A percentile compares a stretch with the other conserved stretches of the same genome.
These are phyloP conservation scores for Erigeron canadensis DNA, from an alignment of 129 eudicot species.

Conservation along the genomic window DNA sequence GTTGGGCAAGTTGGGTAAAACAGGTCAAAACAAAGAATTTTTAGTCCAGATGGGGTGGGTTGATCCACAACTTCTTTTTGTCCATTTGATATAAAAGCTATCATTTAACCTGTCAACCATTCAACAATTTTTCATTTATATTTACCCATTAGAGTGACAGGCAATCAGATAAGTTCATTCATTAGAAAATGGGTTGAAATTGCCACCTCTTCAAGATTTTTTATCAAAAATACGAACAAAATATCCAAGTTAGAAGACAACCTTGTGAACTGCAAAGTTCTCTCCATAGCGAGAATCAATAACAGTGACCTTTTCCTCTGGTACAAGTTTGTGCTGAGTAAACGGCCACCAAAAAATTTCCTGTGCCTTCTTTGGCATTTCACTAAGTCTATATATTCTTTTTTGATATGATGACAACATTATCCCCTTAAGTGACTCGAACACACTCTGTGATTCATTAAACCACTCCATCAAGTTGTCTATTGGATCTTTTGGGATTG, in stretches of 20 bases:
- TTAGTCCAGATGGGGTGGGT: not conserved
- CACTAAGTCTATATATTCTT: constrained; percentile 62
- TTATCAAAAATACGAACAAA: not conserved
- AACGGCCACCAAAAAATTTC: constrained; percentile 98
- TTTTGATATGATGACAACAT: constrained; percentile 55
- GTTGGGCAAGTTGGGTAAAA: not conserved
- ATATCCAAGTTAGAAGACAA: constrained; percentile 21
- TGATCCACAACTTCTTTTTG: not conserved
- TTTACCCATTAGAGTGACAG: too few species aligned
- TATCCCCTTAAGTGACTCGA: constrained; percentile 61
- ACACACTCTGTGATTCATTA: constrained; percentile 57
- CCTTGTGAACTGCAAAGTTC: constrained; percentile 92
- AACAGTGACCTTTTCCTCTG: constrained; percentile 76
- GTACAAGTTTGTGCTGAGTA: constrained; percentile 93
- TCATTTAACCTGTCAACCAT: too few species aligned
- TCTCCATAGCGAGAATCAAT: constrained; percentile 99
- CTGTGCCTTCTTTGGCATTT: constrained; percentile 75
- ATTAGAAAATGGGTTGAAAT: not conserved
- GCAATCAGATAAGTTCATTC: too few species aligned
- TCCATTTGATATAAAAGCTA: too few species aligned
- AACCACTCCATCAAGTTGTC: constrained; percentile 85
- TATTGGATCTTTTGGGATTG: constrained; percentile 71
- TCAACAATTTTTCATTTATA: too few species aligned
- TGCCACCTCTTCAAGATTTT: not conserved
- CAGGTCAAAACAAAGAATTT: too few species aligned